Percentiles rank a stretch among this genome's conserved stretches.
Evolutionary conservation across 495 filamentous ascomycete species (phyloP).

Genomic region (Talaromyces stipitatus): DNA sequence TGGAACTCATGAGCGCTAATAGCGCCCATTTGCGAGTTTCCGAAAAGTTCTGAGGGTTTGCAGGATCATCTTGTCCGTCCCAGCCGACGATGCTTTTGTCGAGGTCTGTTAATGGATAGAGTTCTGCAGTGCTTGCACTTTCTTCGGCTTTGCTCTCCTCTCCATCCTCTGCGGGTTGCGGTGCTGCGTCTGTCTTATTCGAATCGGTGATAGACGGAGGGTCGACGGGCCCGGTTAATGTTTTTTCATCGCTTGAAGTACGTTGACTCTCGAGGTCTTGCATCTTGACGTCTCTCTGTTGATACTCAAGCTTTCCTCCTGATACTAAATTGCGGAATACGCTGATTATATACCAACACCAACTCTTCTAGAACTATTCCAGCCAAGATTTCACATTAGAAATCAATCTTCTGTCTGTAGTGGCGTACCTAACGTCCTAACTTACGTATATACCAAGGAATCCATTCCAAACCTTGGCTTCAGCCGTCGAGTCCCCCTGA

Average conservation of each 20-base stretch:
- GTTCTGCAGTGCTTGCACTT: not conserved
- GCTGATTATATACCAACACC: too few relatives aligned
- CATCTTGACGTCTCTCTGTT: not conserved
- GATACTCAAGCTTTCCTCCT: too few relatives aligned
- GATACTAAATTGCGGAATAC: too few relatives aligned
- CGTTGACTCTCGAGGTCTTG: not conserved
- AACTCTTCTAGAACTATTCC: not conserved
- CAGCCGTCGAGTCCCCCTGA: too few relatives aligned
- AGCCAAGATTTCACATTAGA: not conserved
- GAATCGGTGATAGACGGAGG: not conserved
- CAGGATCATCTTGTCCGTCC: conserved; percentile 55
- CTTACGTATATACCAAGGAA: not conserved
- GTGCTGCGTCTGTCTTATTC: not conserved
- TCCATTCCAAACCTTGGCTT: not conserved
- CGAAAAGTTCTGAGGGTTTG: conserved; percentile 63
- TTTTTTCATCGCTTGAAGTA: not conserved
- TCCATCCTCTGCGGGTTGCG: not conserved
- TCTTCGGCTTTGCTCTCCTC: not conserved
- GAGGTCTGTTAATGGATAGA: conserved; percentile 21
- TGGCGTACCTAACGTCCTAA: too few relatives aligned
- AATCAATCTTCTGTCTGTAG: not conserved
- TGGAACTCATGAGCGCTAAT: conserved; percentile 24
- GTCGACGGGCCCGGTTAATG: not conserved
- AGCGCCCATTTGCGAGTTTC: conserved; percentile 29
- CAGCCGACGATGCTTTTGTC: conserved; percentile 25